Base-by-base conservation (phyloP, 2,329 filamentous ascomycete species). In the Fusarium subglutinans region DNA sequence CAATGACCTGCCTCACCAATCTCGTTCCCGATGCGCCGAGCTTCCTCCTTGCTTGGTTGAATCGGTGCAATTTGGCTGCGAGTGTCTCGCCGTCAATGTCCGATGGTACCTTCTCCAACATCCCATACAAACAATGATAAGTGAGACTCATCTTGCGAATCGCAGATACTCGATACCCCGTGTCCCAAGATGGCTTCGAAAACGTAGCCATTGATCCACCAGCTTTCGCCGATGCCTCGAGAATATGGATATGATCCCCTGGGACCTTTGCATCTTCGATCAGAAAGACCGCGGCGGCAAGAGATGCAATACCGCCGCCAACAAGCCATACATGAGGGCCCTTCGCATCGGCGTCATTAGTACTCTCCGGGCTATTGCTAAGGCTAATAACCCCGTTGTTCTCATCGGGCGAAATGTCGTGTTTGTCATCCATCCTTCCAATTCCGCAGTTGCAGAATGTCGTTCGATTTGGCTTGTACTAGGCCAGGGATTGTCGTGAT, bases 91-190 rank as follows among this genome's bases (percentile, higher is more conserved):
- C 74, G 7, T 72, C 72, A 5, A 37, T 41, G 17, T 78, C 72
- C 0, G 77, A 76, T 4, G 77, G 77, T 5, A 78, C 77, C 38
- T 67, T 78, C 7, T 73, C 75, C 20, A 78, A 45, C 77, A 78
- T 78, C 6, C 69, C 76, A 30, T 78, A 78, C 6, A 78, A 33
- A n/a, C 77, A 78, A 9, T 58, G 65, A 20, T 78, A 78, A 2
- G 77, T 78, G 20, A 78, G 73, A 37, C 77, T 78, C 73, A 78
- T 70, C 22, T 78, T 78, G 2, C 77, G 68, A 41, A 78, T 78
- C 3, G 77, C 77, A 38, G 77, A 78, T 8, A 78, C 77, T 14
- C 77, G 69, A 33, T 78, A 78, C 8, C 77, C 77, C 5, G 64
- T 74, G 14, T 77, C 75, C 75, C 74, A 79, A 5, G 75, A 71